These are phyloP conservation scores for Hygrophorus pudorinus DNA, from an alignment of 768 basidiomycete species.

Conservation along the genomic window DNA sequence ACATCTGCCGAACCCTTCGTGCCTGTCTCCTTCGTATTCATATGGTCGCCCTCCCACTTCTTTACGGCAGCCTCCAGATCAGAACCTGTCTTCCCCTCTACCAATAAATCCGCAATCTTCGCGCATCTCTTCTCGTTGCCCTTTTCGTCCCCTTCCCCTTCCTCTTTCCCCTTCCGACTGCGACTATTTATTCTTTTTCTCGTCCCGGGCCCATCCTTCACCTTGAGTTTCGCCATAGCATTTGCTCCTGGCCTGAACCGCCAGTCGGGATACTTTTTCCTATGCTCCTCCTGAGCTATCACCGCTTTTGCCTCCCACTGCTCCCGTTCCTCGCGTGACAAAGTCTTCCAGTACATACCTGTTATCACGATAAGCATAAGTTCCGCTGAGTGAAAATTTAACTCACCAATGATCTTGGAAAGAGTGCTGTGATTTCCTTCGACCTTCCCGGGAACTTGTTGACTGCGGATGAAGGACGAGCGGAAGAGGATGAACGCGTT, in stretches of 20 bases:
- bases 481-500: conserved; percentile 84
- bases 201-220: conserved; percentile 22
- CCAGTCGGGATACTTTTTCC: conserved; percentile 72
- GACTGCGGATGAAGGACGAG: conserved; percentile 64
- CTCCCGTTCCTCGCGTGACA: conserved; percentile 56
- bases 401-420: conserved; percentile 72
- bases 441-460: conserved; percentile 65
- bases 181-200: conserved; percentile 12
- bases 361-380: neutral
- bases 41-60: conserved; percentile 39
- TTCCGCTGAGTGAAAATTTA: neutral
- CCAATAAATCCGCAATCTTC: conserved; percentile 59
- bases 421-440: conserved; percentile 74
- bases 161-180: conserved; percentile 14
- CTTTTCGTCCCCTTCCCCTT: conserved; percentile 27
- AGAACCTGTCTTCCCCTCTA: conserved; percentile 54
- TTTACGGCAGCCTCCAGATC: conserved; percentile 54
- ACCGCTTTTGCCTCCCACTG: conserved; percentile 71
- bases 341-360: conserved; percentile 71
- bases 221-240: conserved; percentile 28
- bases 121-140: conserved; percentile 40
- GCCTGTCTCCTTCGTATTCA: conserved; percentile 6
- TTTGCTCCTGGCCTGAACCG: conserved; percentile 60
- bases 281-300: conserved; percentile 63
- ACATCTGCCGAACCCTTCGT: neutral